Conservation (phyloP, 2,329 filamentous ascomycete species). For the Pseudocercospora macadamiae region DNA sequence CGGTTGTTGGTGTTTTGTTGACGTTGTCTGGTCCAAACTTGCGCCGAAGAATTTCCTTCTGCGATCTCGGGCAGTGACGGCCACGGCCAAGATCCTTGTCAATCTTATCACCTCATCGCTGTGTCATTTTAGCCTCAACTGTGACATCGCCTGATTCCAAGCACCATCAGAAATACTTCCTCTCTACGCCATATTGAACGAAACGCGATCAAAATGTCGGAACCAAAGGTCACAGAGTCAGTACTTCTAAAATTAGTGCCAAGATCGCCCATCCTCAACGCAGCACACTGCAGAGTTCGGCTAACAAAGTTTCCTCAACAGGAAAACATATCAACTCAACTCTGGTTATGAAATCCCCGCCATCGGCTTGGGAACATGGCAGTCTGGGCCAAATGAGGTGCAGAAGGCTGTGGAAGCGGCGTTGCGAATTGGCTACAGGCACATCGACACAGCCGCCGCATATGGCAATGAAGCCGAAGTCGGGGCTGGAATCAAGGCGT, state of each 20-base stretch:
- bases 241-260: too few species aligned
- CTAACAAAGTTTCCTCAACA: neutral
- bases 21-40: too few species aligned
- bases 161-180: neutral
- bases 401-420: conserved; percentile 71
- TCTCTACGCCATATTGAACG: neutral
- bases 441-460: conserved; percentile 71
- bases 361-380: conserved; percentile 78
- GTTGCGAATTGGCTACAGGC: conserved; percentile 59
- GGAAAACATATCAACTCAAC: conserved; percentile 53
- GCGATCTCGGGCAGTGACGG: too few species aligned
- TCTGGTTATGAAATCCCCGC: conserved; percentile 75
- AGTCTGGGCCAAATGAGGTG: conserved; percentile 70
- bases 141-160: neutral
- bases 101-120: too few species aligned
- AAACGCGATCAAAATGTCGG: neutral
- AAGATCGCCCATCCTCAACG: neutral
- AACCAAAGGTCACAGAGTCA: neutral
- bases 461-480: conserved; percentile 80
- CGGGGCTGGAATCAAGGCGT: conserved; percentile 69
- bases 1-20: too few species aligned
- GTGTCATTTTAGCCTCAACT: too few species aligned
- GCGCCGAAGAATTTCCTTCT: too few species aligned
- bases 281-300: neutral
- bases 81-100: neutral